phyloP scores from a whole-genome alignment of 345 rosid species.

The Geranium rotundifolium region DNA sequence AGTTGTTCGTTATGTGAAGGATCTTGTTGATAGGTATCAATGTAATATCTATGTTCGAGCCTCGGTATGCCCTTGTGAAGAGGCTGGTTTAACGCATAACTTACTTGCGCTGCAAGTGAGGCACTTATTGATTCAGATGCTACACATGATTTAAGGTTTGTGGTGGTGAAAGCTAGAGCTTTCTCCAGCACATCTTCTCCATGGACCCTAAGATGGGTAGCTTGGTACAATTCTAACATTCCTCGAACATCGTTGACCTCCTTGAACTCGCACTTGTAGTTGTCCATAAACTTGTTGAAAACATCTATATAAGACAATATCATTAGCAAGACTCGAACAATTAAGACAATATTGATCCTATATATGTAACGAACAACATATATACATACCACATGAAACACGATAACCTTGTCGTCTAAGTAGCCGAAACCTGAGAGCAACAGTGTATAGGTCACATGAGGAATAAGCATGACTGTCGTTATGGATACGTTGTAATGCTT shows the following conservation, averaged over 20 bases:
- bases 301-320: constrained; percentile 3
- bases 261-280: constrained; percentile 1
- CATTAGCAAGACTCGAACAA: background rate
- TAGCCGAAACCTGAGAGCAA: constrained; percentile 17
- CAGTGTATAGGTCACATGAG: background rate
- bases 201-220: too few species aligned
- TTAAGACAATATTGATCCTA: too few species aligned
- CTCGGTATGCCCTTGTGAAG: constrained; percentile 3
- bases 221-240: constrained; percentile 6
- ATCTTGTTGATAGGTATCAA: background rate
- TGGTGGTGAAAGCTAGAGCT: constrained; percentile 9
- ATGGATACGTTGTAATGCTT: constrained; percentile 3
- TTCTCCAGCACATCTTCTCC: constrained; percentile 14
- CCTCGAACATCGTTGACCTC: background rate
- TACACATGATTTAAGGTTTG: constrained; percentile 4
- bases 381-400: background rate
- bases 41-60: constrained; percentile 8
- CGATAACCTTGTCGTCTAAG: constrained; percentile 19
- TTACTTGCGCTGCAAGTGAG: background rate
- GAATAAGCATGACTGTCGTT: background rate
- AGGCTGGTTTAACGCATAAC: too few species aligned
- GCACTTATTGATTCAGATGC: background rate
- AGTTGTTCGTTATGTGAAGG: constrained; percentile 3
- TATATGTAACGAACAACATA: too few species aligned
- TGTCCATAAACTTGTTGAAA: constrained; percentile 8